These are phyloP conservation scores for Dacryopinax primogenitus DNA, from an alignment of 768 basidiomycete species.

Conservation along the genomic window DNA sequence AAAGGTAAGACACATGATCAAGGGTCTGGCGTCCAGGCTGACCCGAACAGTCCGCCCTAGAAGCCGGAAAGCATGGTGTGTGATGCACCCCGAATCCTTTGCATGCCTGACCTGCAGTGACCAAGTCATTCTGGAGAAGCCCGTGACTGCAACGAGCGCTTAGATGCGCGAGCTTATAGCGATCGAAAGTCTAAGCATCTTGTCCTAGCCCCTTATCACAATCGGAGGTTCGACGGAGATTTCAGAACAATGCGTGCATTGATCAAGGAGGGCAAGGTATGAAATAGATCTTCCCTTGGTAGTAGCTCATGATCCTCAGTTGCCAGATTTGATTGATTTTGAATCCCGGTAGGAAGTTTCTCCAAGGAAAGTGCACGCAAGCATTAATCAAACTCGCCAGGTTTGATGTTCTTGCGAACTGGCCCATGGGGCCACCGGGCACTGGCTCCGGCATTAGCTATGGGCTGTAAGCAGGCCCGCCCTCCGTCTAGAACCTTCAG, in stretches of 20 bases:
- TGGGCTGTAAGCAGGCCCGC: constrained; percentile 3
- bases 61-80: constrained; percentile 14
- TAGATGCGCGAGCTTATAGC: constrained; percentile 15
- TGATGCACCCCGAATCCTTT: neutral
- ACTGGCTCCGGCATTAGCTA: constrained; percentile 5
- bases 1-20: constrained; percentile 12
- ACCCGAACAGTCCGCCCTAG: neutral
- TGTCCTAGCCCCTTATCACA: constrained; percentile 17
- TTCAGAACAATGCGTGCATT: neutral
- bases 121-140: constrained; percentile 18
- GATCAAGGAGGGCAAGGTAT: constrained; percentile 6
- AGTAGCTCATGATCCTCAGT: neutral
- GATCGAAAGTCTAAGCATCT: constrained; percentile 13
- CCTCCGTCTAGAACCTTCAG: neutral
- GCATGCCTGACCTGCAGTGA: neutral
- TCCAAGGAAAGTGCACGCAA: too few relatives aligned
- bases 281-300: neutral
- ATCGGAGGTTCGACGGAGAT: constrained; percentile 16
- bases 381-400: too few relatives aligned
- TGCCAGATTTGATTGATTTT: neutral
- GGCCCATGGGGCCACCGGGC: constrained; percentile 4
- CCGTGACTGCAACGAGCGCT: constrained; percentile 14
- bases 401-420: constrained; percentile 9
- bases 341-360: neutral
- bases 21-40: neutral